Percentiles rank a stretch among this genome's conserved stretches.
Conservation (phyloP, 2,329 filamentous ascomycete species). For the Microdochium nivale region DNA sequence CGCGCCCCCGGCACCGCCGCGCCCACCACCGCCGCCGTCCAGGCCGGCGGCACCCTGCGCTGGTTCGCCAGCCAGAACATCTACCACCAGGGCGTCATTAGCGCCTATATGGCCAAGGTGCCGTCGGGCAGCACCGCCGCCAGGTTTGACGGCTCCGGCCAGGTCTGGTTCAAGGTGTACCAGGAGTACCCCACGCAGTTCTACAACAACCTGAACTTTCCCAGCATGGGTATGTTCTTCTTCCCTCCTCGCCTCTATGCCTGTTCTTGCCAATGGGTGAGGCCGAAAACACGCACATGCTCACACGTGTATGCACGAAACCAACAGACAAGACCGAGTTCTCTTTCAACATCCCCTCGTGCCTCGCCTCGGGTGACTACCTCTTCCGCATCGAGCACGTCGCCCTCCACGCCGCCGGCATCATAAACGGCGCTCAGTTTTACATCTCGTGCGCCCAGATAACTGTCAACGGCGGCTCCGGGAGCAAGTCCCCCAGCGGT, state of each 20-base stretch:
- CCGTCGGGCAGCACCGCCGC: conserved; percentile 25
- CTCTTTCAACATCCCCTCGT: conserved; percentile 22
- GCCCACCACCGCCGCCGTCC: conserved; percentile 23
- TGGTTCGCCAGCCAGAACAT: conserved; percentile 30
- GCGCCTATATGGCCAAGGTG: conserved; percentile 31
- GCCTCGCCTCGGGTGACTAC: conserved; percentile 25
- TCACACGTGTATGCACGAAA: no score
- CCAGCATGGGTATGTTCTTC: conserved; percentile 20
- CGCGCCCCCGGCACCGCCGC: conserved; percentile 19
- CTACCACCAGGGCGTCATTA: conserved; percentile 28
- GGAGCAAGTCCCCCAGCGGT: conserved; percentile 11
- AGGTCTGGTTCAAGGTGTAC: conserved; percentile 33
- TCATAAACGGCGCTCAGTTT: conserved; percentile 24
- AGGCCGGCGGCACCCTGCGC: conserved; percentile 28
- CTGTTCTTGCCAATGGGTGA: not conserved
- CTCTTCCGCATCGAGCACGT: conserved; percentile 28
- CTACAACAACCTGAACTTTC: conserved; percentile 25
- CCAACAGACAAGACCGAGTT: conserved; percentile 15
- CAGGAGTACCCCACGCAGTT: conserved; percentile 26
- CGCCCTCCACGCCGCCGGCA: conserved; percentile 21
- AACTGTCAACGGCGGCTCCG: conserved; percentile 21
- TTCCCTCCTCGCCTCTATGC: not conserved
- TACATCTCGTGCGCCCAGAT: conserved; percentile 26
- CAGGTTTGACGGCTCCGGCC: conserved; percentile 26
- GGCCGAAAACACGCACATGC: no score